phyloP scores from a whole-genome alignment of 345 rosid species.

The Camelina sativa region DNA sequence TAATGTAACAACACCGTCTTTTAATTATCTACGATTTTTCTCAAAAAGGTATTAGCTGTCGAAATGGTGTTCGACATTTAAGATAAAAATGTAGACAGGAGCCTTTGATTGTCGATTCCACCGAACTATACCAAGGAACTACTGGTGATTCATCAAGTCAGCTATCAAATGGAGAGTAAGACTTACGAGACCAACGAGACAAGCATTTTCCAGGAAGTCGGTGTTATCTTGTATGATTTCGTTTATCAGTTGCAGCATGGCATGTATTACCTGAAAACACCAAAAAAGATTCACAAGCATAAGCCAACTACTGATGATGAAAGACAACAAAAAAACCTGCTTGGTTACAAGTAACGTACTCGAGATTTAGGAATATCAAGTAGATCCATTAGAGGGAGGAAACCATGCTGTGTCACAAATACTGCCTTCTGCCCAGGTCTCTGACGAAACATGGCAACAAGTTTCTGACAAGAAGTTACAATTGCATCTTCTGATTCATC shows the following conservation, averaged over 20 bases:
- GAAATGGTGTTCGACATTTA: conserved; percentile 19
- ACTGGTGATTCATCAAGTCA: conserved; percentile 18
- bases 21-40: not conserved
- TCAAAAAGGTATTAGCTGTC: conserved; percentile 2
- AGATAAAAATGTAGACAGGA: not conserved
- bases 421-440: conserved; percentile 90
- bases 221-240: conserved; percentile 82
- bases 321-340: conserved; percentile 11
- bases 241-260: conserved; percentile 91
- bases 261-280: conserved; percentile 73
- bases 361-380: conserved; percentile 82
- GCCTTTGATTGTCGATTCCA: not conserved
- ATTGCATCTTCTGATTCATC: conserved; percentile 89
- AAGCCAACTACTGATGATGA: conserved; percentile 27
- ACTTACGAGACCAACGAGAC: conserved; percentile 92
- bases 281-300: conserved; percentile 28
- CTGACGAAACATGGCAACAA: conserved; percentile 73
- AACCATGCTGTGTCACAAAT: conserved; percentile 89
- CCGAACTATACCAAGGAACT: conserved; percentile 12
- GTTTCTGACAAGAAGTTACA: conserved; percentile 79
- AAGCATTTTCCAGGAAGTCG: conserved; percentile 92
- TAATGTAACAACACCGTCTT: not conserved
- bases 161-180: conserved; percentile 32
- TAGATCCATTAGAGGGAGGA: conserved; percentile 88
- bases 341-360: conserved; percentile 55